Evolutionary conservation across 129 eudicot species (phyloP).

Genomic region (Artemisia argyi): DNA sequence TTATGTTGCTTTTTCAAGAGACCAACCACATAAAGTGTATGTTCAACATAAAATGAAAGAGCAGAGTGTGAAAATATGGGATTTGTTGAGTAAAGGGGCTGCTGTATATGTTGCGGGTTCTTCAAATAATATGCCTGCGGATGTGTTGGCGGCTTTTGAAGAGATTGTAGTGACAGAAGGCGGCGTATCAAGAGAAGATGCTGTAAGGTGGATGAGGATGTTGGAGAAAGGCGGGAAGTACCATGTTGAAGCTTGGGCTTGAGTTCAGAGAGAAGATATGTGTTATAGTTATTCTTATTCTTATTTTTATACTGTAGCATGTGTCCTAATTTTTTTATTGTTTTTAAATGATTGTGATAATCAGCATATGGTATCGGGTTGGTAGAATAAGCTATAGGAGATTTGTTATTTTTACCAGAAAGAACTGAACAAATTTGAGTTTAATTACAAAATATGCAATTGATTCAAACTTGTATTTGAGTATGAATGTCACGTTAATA

Average conservation of each 20-base stretch:
- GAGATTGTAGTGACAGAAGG: constrained; percentile 67
- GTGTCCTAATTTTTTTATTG: too few relatives aligned
- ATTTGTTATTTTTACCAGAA: too few relatives aligned
- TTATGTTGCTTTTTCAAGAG: constrained; percentile 84
- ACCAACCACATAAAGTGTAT: constrained; percentile 80
- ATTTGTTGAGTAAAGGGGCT: constrained; percentile 67
- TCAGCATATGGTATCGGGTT: too few relatives aligned
- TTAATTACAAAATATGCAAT: too few relatives aligned
- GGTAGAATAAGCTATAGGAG: too few relatives aligned
- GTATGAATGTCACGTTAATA: too few relatives aligned
- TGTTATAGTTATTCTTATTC: too few relatives aligned
- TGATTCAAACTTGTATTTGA: too few relatives aligned
- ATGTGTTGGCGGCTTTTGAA: constrained; percentile 74
- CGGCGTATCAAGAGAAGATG: constrained; percentile 66
- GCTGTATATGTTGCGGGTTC: constrained; percentile 91
- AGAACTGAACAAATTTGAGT: too few relatives aligned
- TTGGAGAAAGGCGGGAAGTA: constrained; percentile 94
- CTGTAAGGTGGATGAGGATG: constrained; percentile 74
- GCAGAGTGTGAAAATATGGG: constrained; percentile 61
- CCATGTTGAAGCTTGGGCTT: constrained; percentile 96
- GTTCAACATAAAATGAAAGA: constrained; percentile 92
- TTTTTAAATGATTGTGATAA: too few relatives aligned
- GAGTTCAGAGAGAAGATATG: neutral
- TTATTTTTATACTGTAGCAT: too few relatives aligned
- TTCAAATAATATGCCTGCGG: constrained; percentile 81